Base-by-base conservation (phyloP, 371 early-diverging fungal genomes). In the Gilbertella persicaria region DNA sequence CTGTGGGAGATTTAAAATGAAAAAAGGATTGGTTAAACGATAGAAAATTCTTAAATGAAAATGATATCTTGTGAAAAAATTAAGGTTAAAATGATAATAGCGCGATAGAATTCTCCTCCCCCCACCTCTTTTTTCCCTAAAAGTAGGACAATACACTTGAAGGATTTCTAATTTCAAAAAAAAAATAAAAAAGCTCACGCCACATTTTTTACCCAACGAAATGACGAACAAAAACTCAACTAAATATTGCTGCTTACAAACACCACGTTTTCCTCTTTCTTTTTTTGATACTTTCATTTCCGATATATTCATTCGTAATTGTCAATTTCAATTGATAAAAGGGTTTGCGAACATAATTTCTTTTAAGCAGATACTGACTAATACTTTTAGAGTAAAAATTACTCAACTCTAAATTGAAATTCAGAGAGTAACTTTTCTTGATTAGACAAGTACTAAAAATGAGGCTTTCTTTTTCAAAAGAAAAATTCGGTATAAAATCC, bases 161-260 rank as follows among this genome's bases (percentile, higher is more conserved):
- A 30, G 30, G 12, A 7, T 30, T 40, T 55, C 54, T 46, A 54
- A 45, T 45, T 54, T 50, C 21, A 44, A 42, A 20, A 43, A 38
- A 49, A 17, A 23, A 26, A 5, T 24, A 39, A 57, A 53, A 53
- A 58, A 63, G 58, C 64, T 63, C 64, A 63, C 64, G 58, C 64
- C 64, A 63, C 64, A 52, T 54, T 63, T 63, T 54, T 21, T 30
- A 43, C 28, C 64, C 64, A 63, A 63, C 54, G 28, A 39, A 38
- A 51, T n/a, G 30, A 28, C 8, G n/a, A n/a, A n/a, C n/a, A n/a
- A n/a, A n/a, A n/a, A n/a, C n/a, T n/a, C n/a, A n/a, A n/a, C n/a
- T n/a, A n/a, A n/a, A n/a, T n/a, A 33, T 33, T 3, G 2, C 8
- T 8, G 33, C 33, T 33, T 33, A 33, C 33, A 33, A 33, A 33